Conservation (phyloP, 164 flowering plant genomes). For the Hamamelis virginiana region DNA sequence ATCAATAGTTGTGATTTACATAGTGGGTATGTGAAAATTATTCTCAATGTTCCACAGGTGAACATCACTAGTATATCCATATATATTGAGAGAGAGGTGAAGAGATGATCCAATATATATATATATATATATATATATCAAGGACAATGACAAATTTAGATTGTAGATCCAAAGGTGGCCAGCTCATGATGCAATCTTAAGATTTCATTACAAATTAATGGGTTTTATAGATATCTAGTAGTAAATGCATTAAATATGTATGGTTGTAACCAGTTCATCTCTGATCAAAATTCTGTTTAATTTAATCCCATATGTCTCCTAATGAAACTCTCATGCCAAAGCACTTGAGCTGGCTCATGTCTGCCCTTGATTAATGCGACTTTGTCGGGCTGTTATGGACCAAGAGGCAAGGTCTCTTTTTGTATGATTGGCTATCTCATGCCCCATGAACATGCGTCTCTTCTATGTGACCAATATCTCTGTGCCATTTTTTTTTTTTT, state of each 20-base stretch:
- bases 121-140: not conserved
- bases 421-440: slow-evolving; percentile 24
- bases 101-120: not conserved
- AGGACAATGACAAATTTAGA: not conserved
- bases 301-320: slow-evolving; percentile 28
- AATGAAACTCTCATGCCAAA: slow-evolving; percentile 24
- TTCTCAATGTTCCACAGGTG: no score
- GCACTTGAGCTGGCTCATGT: slow-evolving; percentile 29
- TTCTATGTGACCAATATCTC: slow-evolving; percentile 9
- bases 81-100: no score
- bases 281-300: slow-evolving; percentile 11
- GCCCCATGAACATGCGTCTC: slow-evolving; percentile 9
- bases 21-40: no score
- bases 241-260: slow-evolving; percentile 1
- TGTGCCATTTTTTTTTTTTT: not conserved
- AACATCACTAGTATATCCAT: no score
- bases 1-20: no score
- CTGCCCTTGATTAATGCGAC: slow-evolving; percentile 44
- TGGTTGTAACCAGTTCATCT: slow-evolving; percentile 18
- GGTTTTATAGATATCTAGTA: slow-evolving; percentile 12
- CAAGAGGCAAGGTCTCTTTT: slow-evolving; percentile 17
- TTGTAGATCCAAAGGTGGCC: slow-evolving; percentile 19
- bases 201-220: not conserved
- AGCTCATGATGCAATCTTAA: slow-evolving; percentile 18
- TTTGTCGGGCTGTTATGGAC: slow-evolving; percentile 36